Base-by-base conservation (phyloP, 148 eudicot species). In the Vaccinium macrocarpon region DNA sequence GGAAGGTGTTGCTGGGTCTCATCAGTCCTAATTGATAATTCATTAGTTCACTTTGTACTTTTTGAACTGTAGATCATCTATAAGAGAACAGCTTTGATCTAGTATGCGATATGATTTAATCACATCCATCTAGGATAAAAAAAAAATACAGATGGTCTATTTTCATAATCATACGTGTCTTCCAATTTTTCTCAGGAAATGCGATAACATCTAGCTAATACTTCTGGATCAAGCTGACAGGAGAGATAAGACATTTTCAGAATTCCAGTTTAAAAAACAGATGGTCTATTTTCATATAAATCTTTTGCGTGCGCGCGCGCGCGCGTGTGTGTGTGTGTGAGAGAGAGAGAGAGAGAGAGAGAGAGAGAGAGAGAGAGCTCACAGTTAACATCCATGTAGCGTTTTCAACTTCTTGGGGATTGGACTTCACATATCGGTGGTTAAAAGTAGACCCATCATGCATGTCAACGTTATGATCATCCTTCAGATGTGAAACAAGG, bases 331-430 rank as follows among this genome's bases (percentile, higher is more conserved):
- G 38, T 2, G 38, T 2, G 38, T 35, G n/a, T 0, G 35, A 32
- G 35, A 32, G 35, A 32, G 35, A 32, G 35, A 32, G 35, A 32
- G 35, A 32, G 35, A 32, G 38, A 2, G 38, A 2, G 38, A 2
- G 38, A 35, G 38, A 35, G 38, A 35, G 32, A 61, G 59, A 25
- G 74, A 81, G 85, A 61, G 25, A 16, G 32, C 93, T 92, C 86
- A 92, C 94, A 29, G 92, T 90, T 82, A 90, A 86, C 91, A 89
- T 87, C 94, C 94, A 92, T 50, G 90, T 90, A 29, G 90, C 92
- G 71, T 89, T 89, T 83, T 92, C 91, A 46, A 92, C 86, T 16
- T 89, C 92, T 27, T 86, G 87, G 57, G 88, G 88, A 83, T 90
- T 84, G 53, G 91, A 57, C 73, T 89, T 89, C 82, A 90, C 92